These are phyloP conservation scores for Haplosporangium sp. DNA, from an alignment of 371 early-diverging fungal genomes.

Conservation along the genomic window DNA sequence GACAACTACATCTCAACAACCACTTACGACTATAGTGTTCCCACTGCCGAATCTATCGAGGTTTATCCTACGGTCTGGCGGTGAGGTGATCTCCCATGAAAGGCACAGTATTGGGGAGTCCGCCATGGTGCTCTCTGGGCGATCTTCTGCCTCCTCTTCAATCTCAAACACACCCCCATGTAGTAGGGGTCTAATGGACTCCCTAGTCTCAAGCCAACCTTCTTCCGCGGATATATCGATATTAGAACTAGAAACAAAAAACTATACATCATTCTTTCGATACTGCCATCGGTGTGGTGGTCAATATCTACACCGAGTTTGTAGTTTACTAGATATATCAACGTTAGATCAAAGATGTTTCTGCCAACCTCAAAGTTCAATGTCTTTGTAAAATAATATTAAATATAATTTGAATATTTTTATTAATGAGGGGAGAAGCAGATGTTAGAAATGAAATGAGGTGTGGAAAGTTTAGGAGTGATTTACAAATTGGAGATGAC, in stretches of 20 bases:
- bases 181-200: neutral
- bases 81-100: constrained; percentile 24
- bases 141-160: constrained; percentile 7
- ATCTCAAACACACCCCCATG: neutral
- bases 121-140: constrained; percentile 29
- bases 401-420: too few species aligned
- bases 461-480: neutral
- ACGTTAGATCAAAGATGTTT: constrained; percentile 6
- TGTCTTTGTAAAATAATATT: neutral
- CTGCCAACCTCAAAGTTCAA: neutral
- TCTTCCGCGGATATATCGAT: neutral
- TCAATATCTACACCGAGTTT: constrained; percentile 4
- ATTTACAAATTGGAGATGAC: constrained; percentile 74
- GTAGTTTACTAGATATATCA: neutral
- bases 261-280: constrained; percentile 6
- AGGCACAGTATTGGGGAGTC: constrained; percentile 20
- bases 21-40: neutral
- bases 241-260: too few species aligned
- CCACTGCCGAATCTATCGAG: constrained; percentile 20
- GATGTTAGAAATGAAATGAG: neutral
- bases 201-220: neutral
- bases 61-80: constrained; percentile 26
- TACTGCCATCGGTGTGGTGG: constrained; percentile 35
- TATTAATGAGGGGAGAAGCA: neutral
- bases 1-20: neutral